A percentile compares a stretch with the other conserved stretches of the same genome.
phyloP scores from a whole-genome alignment of 176 grass and related monocot species.

The Zoysia pacifica region DNA sequence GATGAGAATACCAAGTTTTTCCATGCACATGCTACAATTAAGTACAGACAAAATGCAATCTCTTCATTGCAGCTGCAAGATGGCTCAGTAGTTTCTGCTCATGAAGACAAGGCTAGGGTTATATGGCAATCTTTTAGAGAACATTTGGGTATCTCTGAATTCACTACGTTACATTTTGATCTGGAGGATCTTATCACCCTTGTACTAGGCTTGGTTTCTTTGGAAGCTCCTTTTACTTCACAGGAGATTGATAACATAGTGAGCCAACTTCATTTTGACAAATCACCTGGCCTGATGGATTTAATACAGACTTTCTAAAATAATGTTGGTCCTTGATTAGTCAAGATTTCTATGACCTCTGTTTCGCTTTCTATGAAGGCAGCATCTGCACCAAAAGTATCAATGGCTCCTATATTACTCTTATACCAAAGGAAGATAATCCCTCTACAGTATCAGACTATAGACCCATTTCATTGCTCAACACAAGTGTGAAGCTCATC shows the following conservation, averaged over 20 bases:
- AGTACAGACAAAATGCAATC: neutral
- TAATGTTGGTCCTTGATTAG: neutral
- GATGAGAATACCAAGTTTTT: neutral
- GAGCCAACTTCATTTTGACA: neutral
- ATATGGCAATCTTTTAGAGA: neutral
- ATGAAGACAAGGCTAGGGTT: neutral
- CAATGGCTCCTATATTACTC: neutral
- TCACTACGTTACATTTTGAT: neutral
- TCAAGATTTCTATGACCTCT: neutral
- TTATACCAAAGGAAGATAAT: neutral
- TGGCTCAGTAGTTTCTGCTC: neutral
- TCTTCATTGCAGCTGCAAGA: neutral
- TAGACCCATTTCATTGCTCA: neutral
- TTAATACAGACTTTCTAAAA: neutral
- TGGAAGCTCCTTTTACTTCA: neutral
- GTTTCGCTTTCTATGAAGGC: neutral
- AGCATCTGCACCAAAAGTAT: neutral
- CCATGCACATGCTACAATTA: neutral
- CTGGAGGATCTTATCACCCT: neutral
- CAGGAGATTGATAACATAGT: neutral
- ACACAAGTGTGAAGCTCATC: neutral
- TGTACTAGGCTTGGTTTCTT: fast-evolving
- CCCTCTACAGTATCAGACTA: neutral
- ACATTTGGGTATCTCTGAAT: neutral
- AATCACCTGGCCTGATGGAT: neutral